These are phyloP conservation scores for Chlamydomonas urium DNA, from an alignment of 139 green algal genomes.

Conservation along the genomic window DNA sequence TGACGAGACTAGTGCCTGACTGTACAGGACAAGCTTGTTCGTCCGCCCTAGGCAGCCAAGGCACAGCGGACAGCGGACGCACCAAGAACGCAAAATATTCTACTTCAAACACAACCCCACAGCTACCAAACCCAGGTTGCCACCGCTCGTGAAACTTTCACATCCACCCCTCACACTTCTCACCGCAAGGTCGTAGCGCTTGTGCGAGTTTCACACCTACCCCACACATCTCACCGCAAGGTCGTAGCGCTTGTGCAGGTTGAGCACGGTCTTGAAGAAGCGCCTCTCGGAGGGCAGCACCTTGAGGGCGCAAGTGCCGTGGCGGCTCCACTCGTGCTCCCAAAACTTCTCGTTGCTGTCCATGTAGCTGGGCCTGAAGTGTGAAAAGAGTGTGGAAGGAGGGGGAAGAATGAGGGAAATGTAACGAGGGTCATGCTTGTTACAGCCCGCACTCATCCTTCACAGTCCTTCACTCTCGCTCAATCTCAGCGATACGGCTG, in stretches of 20 bases:
- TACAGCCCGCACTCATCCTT: not conserved
- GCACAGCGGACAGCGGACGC: no score
- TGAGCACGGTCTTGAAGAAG: slow-evolving; percentile 50
- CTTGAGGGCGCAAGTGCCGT: slow-evolving; percentile 55
- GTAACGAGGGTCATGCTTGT: not conserved
- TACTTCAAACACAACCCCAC: no score
- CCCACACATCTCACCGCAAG: slow-evolving; percentile 41
- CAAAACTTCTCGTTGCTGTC: slow-evolving; percentile 34
- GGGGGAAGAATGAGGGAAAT: not conserved
- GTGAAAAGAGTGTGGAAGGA: not conserved
- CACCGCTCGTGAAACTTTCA: no score
- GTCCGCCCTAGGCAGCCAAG: no score
- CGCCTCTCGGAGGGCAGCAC: slow-evolving; percentile 37
- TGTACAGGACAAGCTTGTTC: no score
- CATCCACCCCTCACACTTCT: no score
- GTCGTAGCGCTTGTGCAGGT: slow-evolving; percentile 46
- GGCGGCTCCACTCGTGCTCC: slow-evolving; percentile 59
- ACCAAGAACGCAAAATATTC: no score
- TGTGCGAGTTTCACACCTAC: no score
- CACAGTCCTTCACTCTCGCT: slow-evolving; percentile 3
- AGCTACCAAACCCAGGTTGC: no score
- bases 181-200: slow-evolving; percentile 48
- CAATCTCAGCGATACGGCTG: not conserved
- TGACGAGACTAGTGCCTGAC: no score
- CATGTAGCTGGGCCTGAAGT: slow-evolving; percentile 23